Conservation (phyloP, 176 grass and related monocot genomes). For the Guadua angustifolia region DNA sequence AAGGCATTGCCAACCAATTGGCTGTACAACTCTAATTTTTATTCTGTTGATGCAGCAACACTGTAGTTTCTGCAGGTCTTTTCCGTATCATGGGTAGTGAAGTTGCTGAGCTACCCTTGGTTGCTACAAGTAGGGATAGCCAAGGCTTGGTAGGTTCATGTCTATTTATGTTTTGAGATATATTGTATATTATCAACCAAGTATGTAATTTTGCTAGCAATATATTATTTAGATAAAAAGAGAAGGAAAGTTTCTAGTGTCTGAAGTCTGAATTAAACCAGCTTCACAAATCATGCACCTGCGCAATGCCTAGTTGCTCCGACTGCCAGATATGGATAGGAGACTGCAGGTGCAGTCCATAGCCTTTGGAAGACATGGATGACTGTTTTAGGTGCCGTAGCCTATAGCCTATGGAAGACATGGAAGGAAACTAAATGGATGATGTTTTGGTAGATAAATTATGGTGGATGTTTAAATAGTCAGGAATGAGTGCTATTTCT, state of each 20-base stretch:
- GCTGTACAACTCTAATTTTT: constrained; percentile 31
- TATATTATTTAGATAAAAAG: not conserved
- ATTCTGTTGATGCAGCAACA: constrained; percentile 54
- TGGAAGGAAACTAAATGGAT: not conserved
- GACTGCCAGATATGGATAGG: not conserved
- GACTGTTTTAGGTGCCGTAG: not conserved
- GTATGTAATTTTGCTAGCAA: not conserved
- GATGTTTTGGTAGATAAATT: constrained; percentile 1
- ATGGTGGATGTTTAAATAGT: not conserved
- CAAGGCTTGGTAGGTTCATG: constrained; percentile 69
- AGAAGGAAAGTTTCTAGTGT: not conserved
- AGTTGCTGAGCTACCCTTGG: constrained; percentile 77
- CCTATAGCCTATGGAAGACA: not conserved
- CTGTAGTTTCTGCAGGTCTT: constrained; percentile 75
- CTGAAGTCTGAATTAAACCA: constrained; percentile 18
- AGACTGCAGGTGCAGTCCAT: not conserved
- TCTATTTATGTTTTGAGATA: constrained; percentile 10
- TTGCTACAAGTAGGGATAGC: constrained; percentile 65
- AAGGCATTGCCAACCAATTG: not conserved
- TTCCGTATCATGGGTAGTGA: constrained; percentile 72
- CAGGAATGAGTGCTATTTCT: no score
- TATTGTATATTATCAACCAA: constrained; percentile 7
- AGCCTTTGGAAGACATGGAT: not conserved
- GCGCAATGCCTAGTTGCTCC: constrained; percentile 26
- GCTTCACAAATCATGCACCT: constrained; percentile 9